Base-by-base conservation (phyloP, 2,329 filamentous ascomycete species). In the Aureobasidium subglaciale region DNA sequence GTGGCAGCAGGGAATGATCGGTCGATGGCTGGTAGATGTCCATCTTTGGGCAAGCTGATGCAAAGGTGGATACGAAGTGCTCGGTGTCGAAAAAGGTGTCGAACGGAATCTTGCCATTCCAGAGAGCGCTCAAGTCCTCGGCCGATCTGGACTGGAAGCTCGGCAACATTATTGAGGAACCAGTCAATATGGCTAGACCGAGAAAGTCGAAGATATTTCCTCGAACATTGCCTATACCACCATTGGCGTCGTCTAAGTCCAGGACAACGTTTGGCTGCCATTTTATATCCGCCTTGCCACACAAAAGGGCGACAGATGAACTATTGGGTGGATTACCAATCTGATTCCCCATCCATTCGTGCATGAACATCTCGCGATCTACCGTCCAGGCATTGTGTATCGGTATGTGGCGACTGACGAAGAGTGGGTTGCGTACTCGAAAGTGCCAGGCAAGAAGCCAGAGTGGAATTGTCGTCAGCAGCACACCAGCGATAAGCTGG, bases 131-230 rank as follows among this genome's bases (percentile, higher is more conserved):
- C 43, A 63, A 35, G 57, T 62, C 55, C 20, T 53, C 46, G 4
- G 59, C 9, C 18, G 59, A 58, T 10, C 62, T 38, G 3, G 42
- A 45, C 25, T 61, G 63, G 53, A 62, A 59, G 20, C 56, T 56
- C 5, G 59, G 61, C 1, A 60, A 24, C 13, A 63, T 37, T 24
- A 67, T 70, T 62, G 61, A 59, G 69, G 75, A 75, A 54, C 76
- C 76, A 38, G 74, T 72, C 65, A 77, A 73, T 29, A 78, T 76
- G 13, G 73, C 74, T 50, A 74, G 70, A 40, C 74, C 70, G 20
- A 78, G 62, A 62, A 75, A 78, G 56, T 71, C 71, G 50, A 78
- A 63, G 32, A 74, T 65, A n/a, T 70, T 71, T 59, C 75, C 75
- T 57, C 74, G 71, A 16, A 76, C 70, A 50, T 71, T 68, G 5